phyloP scores from a whole-genome alignment of 2,329 filamentous ascomycete species.

The Chaetothyriales sp. region DNA sequence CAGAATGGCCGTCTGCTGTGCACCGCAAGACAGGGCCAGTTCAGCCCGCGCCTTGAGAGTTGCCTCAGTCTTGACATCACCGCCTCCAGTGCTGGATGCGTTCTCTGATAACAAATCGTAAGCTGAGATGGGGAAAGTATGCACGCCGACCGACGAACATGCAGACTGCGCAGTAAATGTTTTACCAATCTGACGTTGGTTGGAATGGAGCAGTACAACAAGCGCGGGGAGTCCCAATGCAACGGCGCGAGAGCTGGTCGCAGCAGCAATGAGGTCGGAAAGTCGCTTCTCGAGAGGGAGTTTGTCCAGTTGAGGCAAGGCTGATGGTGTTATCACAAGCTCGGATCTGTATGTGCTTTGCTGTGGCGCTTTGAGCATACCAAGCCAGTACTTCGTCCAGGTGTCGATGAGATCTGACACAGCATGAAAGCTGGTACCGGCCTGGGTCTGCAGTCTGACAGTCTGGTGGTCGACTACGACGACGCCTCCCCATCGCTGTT shows the following conservation, averaged over 20 bases:
- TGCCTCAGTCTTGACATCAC: conserved; percentile 87
- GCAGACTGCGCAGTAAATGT: conserved; percentile 60
- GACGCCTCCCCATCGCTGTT: conserved; percentile 63
- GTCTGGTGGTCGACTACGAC: conserved; percentile 72
- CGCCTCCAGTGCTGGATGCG: conserved; percentile 52
- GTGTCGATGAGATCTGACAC: conserved; percentile 62
- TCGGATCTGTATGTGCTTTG: conserved; percentile 20
- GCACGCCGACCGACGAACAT: conserved; percentile 76
- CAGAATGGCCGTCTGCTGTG: conserved; percentile 69
- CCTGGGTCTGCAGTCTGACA: conserved; percentile 62
- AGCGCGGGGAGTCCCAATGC: conserved; percentile 77
- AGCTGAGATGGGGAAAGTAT: conserved; percentile 75
- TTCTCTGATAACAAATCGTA: conserved; percentile 93
- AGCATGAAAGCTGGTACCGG: conserved; percentile 69
- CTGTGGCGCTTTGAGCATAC: conserved; percentile 51
- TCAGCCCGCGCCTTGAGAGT: conserved; percentile 78
- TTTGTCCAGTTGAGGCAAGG: conserved; percentile 32
- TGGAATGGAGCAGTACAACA: conserved; percentile 76
- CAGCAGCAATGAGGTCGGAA: conserved; percentile 70
- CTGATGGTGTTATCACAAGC: conserved; percentile 19
- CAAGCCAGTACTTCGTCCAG: conserved; percentile 82
- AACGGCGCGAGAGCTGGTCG: conserved; percentile 74
- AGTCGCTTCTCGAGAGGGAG: conserved; percentile 54
- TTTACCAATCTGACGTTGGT: conserved; percentile 87
- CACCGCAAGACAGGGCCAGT: conserved; percentile 72